Evolutionary conservation across 208 protist species (phyloP), one percentile per base, ranked within the genome.

Genomic region (Wallacemonas rigidus): DNA sequence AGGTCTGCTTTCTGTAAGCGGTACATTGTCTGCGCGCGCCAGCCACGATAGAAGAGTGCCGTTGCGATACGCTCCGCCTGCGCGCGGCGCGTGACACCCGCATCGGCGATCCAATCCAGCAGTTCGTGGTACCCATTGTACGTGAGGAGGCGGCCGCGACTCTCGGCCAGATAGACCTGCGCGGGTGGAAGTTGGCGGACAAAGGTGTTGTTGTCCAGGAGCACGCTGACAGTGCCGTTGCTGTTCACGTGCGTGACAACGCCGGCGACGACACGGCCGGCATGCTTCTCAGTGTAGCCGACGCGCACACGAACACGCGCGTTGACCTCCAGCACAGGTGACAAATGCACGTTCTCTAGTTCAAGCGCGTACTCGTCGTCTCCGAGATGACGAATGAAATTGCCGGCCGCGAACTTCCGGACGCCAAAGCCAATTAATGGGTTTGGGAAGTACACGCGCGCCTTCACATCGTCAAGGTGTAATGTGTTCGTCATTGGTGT

Each of bases 181-280:
- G 81, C 74, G 47, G 81, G 89, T 38, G 86, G 79, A 41, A 96
- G 82, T 51, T 83, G 81, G 26, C 75, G 45, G 54, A 88, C 83
- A 58, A 91, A 95, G 17, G 71, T 83, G 74, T 92, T 87, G 81
- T 93, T 91, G 76, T 96, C 92, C 41, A 96, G 72, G 39, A 96
- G 74, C 3, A 95, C 89, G 9, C 82, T 85, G 50, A 94, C 79
- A 2, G 92, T 95, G 51, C 92, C 92, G 78, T 96, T 89, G 73
- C 89, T 90, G 75, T 94, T 93, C 9, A 95, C 88, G 36, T 82
- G 82, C 0, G 79, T 88, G 12, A 96, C 88, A 9, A 95, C 72
- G 68, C 89, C 92, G 17, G 87, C 83, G 41, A 91, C 79, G 8
- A 89, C 80, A 58, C 80, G 80, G 11, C 83, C 83, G 2, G 53